These are phyloP conservation scores for Phoenix roebelenii DNA, from an alignment of 176 grass and related monocot species.

Conservation along the genomic window DNA sequence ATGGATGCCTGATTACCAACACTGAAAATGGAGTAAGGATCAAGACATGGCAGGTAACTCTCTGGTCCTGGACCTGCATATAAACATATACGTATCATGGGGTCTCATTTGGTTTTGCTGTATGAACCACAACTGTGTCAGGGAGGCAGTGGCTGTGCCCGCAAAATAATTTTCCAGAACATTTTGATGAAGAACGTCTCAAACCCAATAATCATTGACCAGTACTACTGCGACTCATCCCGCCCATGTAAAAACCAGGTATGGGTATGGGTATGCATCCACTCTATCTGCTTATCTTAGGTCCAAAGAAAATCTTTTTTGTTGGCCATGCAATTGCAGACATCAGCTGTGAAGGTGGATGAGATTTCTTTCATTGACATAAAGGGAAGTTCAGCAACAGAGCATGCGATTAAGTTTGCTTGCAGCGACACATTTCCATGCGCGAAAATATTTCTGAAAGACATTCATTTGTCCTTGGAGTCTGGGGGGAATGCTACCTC, in stretches of 20 bases:
- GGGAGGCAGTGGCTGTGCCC: constrained; percentile 61
- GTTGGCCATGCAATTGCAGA: constrained; percentile 21
- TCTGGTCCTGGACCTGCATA: too few species aligned
- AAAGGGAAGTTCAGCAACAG: constrained; percentile 52
- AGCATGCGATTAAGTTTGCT: constrained; percentile 35
- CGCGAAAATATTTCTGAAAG: constrained; percentile 30
- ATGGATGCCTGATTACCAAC: constrained; percentile 56
- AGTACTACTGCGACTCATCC: constrained; percentile 63
- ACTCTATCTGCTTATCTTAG: too few species aligned
- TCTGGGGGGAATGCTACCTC: constrained; percentile 30
- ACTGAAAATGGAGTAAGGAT: constrained; percentile 62
- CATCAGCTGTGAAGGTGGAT: constrained; percentile 43
- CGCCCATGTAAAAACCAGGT: constrained; percentile 55
- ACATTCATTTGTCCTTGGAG: constrained; percentile 34
- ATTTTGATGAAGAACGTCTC: constrained; percentile 69
- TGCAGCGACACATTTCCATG: constrained; percentile 66
- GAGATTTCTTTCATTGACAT: constrained; percentile 40
- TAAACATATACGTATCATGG: too few species aligned
- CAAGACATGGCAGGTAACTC: constrained; percentile 86
- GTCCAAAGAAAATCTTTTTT: too few species aligned
- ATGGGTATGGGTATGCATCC: not conserved
- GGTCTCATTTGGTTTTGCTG: not conserved
- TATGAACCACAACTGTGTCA: constrained; percentile 6
- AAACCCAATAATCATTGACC: constrained; percentile 74
- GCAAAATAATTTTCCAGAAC: constrained; percentile 45